Evolutionary conservation across 1,139 yeast genomes (phyloP).

Genomic region (Candida dubliniensis): DNA sequence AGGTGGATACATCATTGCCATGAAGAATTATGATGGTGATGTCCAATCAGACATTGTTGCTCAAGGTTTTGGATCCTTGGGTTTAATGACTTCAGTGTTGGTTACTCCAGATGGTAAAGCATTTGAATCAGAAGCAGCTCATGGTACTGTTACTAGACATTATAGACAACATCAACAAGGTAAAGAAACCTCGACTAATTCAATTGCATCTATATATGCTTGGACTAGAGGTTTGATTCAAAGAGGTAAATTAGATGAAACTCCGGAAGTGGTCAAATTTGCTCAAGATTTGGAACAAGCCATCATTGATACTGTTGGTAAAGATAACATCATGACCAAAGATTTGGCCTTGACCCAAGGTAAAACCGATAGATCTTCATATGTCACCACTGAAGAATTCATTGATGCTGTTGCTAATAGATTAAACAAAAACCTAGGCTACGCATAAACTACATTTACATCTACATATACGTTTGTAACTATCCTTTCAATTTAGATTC

Average conservation of each 20-base stretch:
- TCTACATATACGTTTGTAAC: too few relatives aligned
- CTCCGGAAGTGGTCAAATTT: constrained; percentile 80
- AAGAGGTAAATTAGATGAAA: constrained; percentile 85
- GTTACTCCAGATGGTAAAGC: constrained; percentile 95
- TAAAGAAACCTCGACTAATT: constrained; percentile 95
- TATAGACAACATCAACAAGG: constrained; percentile 94
- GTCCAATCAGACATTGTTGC: constrained; percentile 97
- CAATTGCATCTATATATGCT: constrained; percentile 96
- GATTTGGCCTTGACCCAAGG: constrained; percentile 90
- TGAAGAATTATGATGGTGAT: constrained; percentile 97
- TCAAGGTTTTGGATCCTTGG: constrained; percentile 95
- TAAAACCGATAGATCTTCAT: constrained; percentile 73
- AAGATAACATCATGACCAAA: constrained; percentile 91
- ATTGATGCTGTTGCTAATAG: constrained; percentile 68
- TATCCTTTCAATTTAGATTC: constrained; percentile 2
- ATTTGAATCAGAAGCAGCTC: constrained; percentile 96
- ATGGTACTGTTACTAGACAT: constrained; percentile 96
- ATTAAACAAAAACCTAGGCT: constrained; percentile 33
- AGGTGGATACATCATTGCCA: constrained; percentile 93
- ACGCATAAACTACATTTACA: neutral
- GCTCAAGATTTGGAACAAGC: constrained; percentile 79
- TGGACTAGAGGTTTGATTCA: constrained; percentile 93
- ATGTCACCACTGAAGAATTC: constrained; percentile 89
- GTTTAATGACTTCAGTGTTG: constrained; percentile 93
- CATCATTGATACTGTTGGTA: constrained; percentile 80